Evolutionary conservation across 1,139 yeast species (phyloP).

Genomic region (Lodderomyces pseudojiufengensis): DNA sequence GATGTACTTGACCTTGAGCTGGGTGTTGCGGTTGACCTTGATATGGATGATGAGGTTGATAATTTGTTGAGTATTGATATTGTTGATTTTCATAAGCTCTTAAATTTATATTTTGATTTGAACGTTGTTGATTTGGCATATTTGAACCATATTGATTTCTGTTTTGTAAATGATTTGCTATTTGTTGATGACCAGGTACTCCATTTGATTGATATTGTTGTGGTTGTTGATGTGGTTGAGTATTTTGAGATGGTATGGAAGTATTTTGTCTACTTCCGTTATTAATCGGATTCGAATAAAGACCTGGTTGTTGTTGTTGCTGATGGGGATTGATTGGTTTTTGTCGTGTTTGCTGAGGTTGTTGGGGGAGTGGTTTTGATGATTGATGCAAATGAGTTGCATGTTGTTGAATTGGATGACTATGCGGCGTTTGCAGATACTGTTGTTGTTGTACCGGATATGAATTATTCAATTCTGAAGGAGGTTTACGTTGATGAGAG

Average conservation of each 20-base stretch:
- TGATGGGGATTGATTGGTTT: constrained; percentile 6
- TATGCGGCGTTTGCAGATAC: constrained; percentile 4
- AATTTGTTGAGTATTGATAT: constrained; percentile 12
- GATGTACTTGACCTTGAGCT: background rate
- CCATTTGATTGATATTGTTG: constrained; percentile 5
- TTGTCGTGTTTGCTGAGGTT: constrained; percentile 6
- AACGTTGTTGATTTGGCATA: constrained; percentile 6
- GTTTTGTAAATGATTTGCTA: constrained; percentile 4
- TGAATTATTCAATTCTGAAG: no score
- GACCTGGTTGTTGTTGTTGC: constrained; percentile 8
- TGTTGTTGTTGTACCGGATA: constrained; percentile 8
- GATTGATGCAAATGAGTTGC: background rate
- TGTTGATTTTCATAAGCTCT: constrained; percentile 13
- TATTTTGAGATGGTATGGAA: constrained; percentile 13
- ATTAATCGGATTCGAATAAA: no score
- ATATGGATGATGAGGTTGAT: constrained; percentile 7
- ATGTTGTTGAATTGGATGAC: constrained; percentile 4
- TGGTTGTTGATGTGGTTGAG: constrained; percentile 8
- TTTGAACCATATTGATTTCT: constrained; percentile 9
- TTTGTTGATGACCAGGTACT: constrained; percentile 2
- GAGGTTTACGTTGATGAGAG: background rate
- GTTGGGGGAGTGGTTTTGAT: constrained; percentile 2
- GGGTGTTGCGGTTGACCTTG: background rate
- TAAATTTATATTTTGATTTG: constrained; percentile 3
- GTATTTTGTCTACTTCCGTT: constrained; percentile 1